phyloP scores from a whole-genome alignment of 768 basidiomycete species.

The Hericium rajendrae region DNA sequence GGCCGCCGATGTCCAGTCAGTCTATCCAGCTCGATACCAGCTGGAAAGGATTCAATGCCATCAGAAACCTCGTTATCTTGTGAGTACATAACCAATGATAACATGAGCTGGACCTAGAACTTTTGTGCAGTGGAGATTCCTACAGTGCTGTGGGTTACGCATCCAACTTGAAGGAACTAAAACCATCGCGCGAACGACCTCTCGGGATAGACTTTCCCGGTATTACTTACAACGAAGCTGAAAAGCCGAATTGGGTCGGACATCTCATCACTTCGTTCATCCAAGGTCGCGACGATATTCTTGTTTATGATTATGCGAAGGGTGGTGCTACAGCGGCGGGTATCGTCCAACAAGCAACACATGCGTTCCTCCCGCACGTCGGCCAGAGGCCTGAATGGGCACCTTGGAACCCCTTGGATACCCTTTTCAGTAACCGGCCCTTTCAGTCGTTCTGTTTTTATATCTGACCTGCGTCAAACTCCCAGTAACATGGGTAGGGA shows the following conservation, averaged over 20 bases:
- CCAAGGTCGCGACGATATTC: conserved; percentile 22
- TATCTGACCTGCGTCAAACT: background rate
- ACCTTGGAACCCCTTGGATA: conserved; percentile 15
- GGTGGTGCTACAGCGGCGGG: conserved; percentile 40
- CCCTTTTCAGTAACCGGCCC: conserved; percentile 19
- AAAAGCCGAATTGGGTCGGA: conserved; percentile 53
- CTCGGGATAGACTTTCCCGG: conserved; percentile 44
- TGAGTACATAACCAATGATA: conserved; percentile 19
- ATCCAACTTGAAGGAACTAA: conserved; percentile 3
- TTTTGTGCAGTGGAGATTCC: conserved; percentile 43
- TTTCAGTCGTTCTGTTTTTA: too few relatives aligned
- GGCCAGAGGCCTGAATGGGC: conserved; percentile 19
- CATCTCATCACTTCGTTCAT: conserved; percentile 36
- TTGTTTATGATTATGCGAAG: conserved; percentile 50
- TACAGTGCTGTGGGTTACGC: conserved; percentile 35
- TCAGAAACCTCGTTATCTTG: conserved; percentile 45
- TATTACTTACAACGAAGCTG: conserved; percentile 34
- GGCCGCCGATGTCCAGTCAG: too few relatives aligned
- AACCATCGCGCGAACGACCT: conserved; percentile 33
- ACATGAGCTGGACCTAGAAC: background rate
- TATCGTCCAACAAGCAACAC: conserved; percentile 30
- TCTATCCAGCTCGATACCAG: background rate
- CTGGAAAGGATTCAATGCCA: conserved; percentile 26
- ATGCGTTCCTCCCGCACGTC: conserved; percentile 27
- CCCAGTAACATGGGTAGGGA: conserved; percentile 35